These are phyloP conservation scores for Cairneyella variabilis DNA, from an alignment of 495 filamentous ascomycete genomes.

Conservation along the genomic window DNA sequence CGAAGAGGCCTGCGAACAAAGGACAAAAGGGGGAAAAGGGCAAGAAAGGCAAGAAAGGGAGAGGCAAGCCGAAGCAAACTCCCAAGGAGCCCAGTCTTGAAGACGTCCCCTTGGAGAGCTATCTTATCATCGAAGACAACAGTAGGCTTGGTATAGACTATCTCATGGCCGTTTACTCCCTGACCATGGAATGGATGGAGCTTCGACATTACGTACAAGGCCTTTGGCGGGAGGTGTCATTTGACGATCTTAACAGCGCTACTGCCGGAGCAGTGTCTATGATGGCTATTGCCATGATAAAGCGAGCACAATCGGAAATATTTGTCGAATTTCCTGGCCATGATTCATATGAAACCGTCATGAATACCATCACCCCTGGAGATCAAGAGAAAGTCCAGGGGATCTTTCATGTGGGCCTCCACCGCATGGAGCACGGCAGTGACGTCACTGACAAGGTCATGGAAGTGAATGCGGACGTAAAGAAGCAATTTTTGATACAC, in stretches of 20 bases:
- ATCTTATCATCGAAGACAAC: slow-evolving; percentile 39
- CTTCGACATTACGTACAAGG: slow-evolving; percentile 35
- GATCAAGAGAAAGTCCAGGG: slow-evolving; percentile 32
- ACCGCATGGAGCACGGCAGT: slow-evolving; percentile 12
- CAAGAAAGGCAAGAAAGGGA: slow-evolving; percentile 28
- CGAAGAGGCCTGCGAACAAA: slow-evolving; percentile 26
- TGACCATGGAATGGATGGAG: slow-evolving; percentile 29
- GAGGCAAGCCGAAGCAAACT: slow-evolving; percentile 19
- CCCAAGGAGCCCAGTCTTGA: slow-evolving; percentile 19
- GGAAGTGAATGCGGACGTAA: slow-evolving; percentile 28
- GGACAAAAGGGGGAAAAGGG: slow-evolving; percentile 42
- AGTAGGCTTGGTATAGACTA: slow-evolving; percentile 31
- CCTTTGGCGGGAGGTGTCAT: slow-evolving; percentile 43
- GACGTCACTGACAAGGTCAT: slow-evolving; percentile 11
- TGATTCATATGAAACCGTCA: slow-evolving; percentile 35
- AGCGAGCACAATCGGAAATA: slow-evolving; percentile 31
- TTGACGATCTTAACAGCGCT: slow-evolving; percentile 40
- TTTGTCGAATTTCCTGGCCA: slow-evolving; percentile 40
- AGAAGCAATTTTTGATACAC: slow-evolving; percentile 39
- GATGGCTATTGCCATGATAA: slow-evolving; percentile 36
- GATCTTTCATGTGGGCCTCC: slow-evolving; percentile 21
- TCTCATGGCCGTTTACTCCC: slow-evolving; percentile 35
- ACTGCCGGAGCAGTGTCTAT: slow-evolving; percentile 41
- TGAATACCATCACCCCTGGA: slow-evolving; percentile 35
- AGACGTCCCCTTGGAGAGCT: slow-evolving; percentile 39